Percentiles rank a stretch among this genome's conserved stretches.
phyloP scores from a whole-genome alignment of 148 eudicot genomes.

The Fallopia convolvulus region DNA sequence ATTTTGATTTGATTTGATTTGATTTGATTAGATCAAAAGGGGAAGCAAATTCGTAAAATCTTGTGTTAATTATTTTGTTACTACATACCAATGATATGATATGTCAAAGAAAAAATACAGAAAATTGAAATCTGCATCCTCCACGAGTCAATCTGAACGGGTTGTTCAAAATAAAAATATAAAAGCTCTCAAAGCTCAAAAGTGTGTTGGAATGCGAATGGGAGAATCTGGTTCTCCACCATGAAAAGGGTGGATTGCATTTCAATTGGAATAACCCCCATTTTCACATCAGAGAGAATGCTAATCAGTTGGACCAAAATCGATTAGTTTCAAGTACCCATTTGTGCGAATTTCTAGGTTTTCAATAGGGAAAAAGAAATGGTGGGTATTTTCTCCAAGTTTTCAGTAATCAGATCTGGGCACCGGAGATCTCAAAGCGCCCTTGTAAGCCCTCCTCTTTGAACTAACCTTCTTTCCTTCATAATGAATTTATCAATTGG shows the following conservation, averaged over 20 bases:
- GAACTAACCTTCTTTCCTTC: neutral
- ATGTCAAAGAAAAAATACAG: neutral
- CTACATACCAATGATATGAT: neutral
- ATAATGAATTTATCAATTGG: neutral
- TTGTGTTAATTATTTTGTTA: neutral
- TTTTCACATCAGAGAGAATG: neutral
- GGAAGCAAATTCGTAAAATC: no score
- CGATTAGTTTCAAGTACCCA: neutral
- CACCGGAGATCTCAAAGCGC: conserved; percentile 41
- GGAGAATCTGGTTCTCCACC: conserved; percentile 9
- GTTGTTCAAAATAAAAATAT: neutral
- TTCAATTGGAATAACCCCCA: neutral
- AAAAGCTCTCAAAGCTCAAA: neutral
- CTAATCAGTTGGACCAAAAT: neutral
- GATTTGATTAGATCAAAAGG: neutral
- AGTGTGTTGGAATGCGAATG: conserved; percentile 4
- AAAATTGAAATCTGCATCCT: neutral
- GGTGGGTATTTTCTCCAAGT: conserved; percentile 46
- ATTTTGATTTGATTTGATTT: neutral
- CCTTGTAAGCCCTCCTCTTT: conserved; percentile 25
- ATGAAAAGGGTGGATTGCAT: conserved; percentile 3
- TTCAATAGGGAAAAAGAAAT: conserved; percentile 12
- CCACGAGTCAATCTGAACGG: neutral
- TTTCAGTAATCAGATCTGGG: conserved; percentile 25
- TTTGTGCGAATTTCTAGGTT: neutral